Conservation (phyloP, 495 filamentous ascomycete species). For the Xylaria scruposa region DNA sequence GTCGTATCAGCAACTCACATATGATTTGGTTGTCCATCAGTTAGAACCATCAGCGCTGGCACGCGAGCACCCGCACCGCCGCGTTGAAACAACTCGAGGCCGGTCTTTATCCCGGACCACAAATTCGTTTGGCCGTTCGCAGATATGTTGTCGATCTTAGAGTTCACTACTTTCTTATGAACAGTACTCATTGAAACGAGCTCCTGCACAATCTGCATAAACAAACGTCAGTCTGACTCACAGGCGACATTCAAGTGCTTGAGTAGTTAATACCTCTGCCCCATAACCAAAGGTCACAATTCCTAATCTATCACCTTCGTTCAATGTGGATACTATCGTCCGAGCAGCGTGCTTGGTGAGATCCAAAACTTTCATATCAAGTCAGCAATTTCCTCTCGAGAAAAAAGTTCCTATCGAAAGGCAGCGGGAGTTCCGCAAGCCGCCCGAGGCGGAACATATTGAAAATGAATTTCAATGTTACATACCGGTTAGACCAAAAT, state of each 20-base stretch:
- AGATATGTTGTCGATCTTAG: conserved; percentile 44
- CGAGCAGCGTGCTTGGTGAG: conserved; percentile 54
- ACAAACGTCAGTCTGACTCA: conserved; percentile 14
- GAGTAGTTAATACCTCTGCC: conserved; percentile 33
- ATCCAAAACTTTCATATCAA: conserved; percentile 42
- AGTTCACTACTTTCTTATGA: conserved; percentile 40
- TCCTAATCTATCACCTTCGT: conserved; percentile 49
- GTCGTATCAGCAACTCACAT: conserved; percentile 32
- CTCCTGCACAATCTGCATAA: conserved; percentile 42
- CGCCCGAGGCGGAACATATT: background rate
- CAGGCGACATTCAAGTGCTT: background rate
- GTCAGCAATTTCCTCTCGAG: background rate
- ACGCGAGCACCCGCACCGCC: conserved; percentile 34
- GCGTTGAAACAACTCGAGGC: conserved; percentile 43
- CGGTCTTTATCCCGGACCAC: conserved; percentile 50
- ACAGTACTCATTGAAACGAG: conserved; percentile 44
- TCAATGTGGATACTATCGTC: conserved; percentile 51
- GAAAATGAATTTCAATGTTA: background rate
- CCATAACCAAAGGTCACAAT: conserved; percentile 50
- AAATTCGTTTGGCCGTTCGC: conserved; percentile 44
- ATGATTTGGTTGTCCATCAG: conserved; percentile 54
- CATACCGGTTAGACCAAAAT: conserved; percentile 41
- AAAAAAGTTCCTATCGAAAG: background rate
- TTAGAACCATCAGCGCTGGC: conserved; percentile 54
- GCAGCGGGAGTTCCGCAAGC: background rate